Conservation (phyloP, 23 red algal species). For the Pyropia haitanensis region DNA sequence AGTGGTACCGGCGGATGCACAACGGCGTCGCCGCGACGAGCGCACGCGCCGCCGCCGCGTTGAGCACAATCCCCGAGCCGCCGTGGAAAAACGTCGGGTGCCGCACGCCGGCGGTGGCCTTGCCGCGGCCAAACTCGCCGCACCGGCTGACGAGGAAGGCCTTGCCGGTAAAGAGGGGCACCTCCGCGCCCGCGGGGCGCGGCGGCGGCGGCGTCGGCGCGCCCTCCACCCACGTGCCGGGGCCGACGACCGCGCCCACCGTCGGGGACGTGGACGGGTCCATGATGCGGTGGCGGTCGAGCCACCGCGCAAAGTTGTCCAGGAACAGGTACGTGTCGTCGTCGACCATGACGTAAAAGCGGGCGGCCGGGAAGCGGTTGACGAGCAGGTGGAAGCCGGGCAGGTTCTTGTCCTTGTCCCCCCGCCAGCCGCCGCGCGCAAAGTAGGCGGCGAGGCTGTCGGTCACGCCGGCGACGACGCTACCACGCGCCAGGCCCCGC, state of each 20-base stretch:
- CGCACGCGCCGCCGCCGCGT: constrained; percentile 29
- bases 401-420: constrained; percentile 91
- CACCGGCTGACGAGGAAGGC: constrained; percentile 35
- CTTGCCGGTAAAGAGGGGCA: constrained; percentile 59
- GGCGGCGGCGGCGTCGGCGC: no score
- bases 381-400: constrained; percentile 60
- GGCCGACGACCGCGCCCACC: background rate
- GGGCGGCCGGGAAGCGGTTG: constrained; percentile 40
- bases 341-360: constrained; percentile 72
- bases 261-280: background rate
- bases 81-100: constrained; percentile 48
- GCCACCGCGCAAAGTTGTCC: constrained; percentile 67
- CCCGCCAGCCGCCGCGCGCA: constrained; percentile 31
- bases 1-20: constrained; percentile 56
- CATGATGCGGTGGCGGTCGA: constrained; percentile 8
- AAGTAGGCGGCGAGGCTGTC: constrained; percentile 27
- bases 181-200: background rate
- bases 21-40: constrained; percentile 13
- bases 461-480: background rate
- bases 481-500: constrained; percentile 1
- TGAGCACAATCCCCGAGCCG: constrained; percentile 72
- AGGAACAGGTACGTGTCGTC: constrained; percentile 90
- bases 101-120: constrained; percentile 26
- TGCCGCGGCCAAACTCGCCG: constrained; percentile 23
- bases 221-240: background rate